phyloP scores from a whole-genome alignment of 345 rosid genomes.

The Noccaea bulbosa region DNA sequence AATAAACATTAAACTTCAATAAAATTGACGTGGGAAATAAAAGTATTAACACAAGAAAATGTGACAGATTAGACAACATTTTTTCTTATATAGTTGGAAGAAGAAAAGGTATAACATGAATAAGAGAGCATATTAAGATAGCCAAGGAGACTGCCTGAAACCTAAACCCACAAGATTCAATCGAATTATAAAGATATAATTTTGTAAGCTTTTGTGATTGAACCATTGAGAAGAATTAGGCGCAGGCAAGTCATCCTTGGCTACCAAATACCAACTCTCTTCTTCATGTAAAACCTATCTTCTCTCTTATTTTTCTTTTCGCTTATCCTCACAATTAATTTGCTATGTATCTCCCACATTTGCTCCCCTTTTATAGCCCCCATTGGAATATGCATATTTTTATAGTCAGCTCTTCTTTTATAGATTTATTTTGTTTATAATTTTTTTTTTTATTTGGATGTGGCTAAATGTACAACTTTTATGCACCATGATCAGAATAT shows the following conservation, averaged over 20 bases:
- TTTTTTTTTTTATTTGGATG: not conserved
- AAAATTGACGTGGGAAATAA: not conserved
- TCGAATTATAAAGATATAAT: not conserved
- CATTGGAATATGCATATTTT: conserved; percentile 10
- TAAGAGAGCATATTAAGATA: conserved; percentile 23
- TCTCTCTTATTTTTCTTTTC: conserved; percentile 25
- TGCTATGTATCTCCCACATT: not conserved
- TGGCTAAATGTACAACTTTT: conserved; percentile 13
- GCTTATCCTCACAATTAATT: conserved; percentile 3
- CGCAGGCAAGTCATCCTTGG: conserved; percentile 36
- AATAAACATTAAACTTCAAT: not conserved
- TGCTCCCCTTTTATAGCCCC: conserved; percentile 22
- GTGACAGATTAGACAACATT: not conserved
- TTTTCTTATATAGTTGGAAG: not conserved
- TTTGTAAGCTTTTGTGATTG: not conserved
- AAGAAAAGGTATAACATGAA: conserved; percentile 29
- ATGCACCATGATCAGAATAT: conserved; percentile 23
- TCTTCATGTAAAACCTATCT: conserved; percentile 36
- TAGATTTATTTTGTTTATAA: not conserved
- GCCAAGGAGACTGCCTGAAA: conserved; percentile 32
- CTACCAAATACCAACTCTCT: conserved; percentile 34
- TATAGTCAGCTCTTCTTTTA: conserved; percentile 4
- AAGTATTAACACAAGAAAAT: not conserved
- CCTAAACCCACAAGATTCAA: conserved; percentile 21
- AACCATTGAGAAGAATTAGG: conserved; percentile 23